These are phyloP conservation scores for Anisodus acutangulus DNA, from an alignment of 257 asterid species.

Conservation along the genomic window DNA sequence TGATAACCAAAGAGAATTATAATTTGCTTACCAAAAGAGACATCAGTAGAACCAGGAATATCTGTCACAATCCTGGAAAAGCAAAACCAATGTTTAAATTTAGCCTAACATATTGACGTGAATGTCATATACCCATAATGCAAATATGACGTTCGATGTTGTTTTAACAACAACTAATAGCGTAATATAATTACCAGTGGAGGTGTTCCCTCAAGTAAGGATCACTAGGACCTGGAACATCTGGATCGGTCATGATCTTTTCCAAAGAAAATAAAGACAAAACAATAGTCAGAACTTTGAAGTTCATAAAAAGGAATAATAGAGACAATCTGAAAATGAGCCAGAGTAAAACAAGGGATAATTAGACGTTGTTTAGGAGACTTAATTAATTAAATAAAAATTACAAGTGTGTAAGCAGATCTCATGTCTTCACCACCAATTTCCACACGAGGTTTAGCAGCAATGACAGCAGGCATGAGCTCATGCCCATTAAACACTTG, in stretches of 20 bases:
- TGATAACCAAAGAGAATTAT: background rate
- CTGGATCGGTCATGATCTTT: slow-evolving; percentile 89
- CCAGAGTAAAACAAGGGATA: background rate
- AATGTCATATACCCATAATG: background rate
- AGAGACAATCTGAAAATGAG: no score
- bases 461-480: slow-evolving; percentile 69
- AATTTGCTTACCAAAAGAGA: slow-evolving; percentile 59
- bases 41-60: slow-evolving; percentile 90
- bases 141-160: no score
- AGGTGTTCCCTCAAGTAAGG: slow-evolving; percentile 87
- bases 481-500: slow-evolving; percentile 78
- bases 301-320: no score
- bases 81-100: background rate
- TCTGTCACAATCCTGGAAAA: slow-evolving; percentile 77
- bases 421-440: slow-evolving; percentile 87
- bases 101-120: background rate
- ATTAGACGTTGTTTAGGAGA: no score
- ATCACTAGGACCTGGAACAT: slow-evolving; percentile 89
- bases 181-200: slow-evolving; percentile 58
- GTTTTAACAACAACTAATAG: background rate
- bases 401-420: slow-evolving; percentile 81
- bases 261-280: slow-evolving; percentile 39
- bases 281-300: slow-evolving; percentile 2
- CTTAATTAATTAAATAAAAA: background rate
- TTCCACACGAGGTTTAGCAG: slow-evolving; percentile 68